Evolutionary conservation across 176 grass and related monocot species (phyloP), one percentile per base, ranked within the genome.

Genomic region (Raddia distichophylla): DNA sequence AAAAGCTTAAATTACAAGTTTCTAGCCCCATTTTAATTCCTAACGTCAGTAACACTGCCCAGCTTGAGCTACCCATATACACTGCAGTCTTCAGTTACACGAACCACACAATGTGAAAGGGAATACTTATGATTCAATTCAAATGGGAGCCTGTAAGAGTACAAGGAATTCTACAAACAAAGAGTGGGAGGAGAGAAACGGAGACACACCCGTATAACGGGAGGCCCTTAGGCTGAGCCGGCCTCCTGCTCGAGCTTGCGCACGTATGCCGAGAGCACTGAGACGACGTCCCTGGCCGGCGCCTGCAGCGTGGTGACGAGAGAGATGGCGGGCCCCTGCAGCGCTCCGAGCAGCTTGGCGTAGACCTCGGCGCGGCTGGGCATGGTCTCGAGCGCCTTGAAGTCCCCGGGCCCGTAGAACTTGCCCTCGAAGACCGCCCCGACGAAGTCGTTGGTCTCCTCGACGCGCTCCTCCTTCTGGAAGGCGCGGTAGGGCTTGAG

Each of bases 361-460:
- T 98, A 98, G 7, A 93, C 79, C 90, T 98, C 92, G 1, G 87
- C 87, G 60, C 95, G 80, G 82, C 80, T 98, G 65, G 95, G 95
- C 95, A 98, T 98, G 2, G 88, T 93, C 88, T 98, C 95, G 57
- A 98, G 90, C 83, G 86, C 40, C 80, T 89, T 88, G 86, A 98
- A 98, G 50, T 98, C 90, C n/a, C 72, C 92, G 14, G 95, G 92
- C 18, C 79, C 90, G 61, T 98, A 98, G 64, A 94, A 91, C 61
- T 88, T 89, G 20, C 95, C 95, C 82, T 98, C 95, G 54, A 94
- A 98, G 20, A 98, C 92, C 43, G 90, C 95, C 22, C 95, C 95
- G 16, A 93, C 75, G 80, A 94, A 98, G 84, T 94, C 95, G 55
- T 98, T 98, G 74, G 83, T 85, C 17, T 91, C 90, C 33, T 91